Evolutionary conservation across 495 filamentous ascomycete species (phyloP).

Genomic region (Podospora conica): DNA sequence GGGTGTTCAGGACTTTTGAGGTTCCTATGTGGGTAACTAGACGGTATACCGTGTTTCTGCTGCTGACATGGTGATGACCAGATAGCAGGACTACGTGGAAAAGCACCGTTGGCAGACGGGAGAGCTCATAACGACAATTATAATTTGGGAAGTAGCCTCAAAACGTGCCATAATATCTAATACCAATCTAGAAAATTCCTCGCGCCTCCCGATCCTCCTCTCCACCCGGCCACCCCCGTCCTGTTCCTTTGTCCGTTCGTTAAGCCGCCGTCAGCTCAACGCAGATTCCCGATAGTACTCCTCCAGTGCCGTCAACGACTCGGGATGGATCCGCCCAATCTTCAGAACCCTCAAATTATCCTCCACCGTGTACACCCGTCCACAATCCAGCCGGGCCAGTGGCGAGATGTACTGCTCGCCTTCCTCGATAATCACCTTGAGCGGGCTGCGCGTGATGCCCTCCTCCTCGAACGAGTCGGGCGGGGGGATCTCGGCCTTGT

Average conservation of each 20-base stretch:
- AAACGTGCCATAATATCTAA: not conserved
- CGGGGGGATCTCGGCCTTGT: constrained; percentile 17
- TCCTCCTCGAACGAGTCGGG: constrained; percentile 22
- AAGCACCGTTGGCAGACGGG: no score
- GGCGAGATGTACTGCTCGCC: constrained; percentile 26
- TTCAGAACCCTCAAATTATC: constrained; percentile 27
- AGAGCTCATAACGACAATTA: not conserved
- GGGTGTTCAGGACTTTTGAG: constrained; percentile 74
- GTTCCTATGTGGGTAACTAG: no score
- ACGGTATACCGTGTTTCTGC: not conserved
- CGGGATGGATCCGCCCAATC: constrained; percentile 27
- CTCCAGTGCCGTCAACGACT: constrained; percentile 18
- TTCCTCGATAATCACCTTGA: constrained; percentile 30
- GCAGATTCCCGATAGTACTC: constrained; percentile 22
- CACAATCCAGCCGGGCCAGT: constrained; percentile 27
- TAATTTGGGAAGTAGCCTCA: not conserved
- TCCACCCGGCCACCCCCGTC: not conserved
- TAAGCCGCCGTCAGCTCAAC: not conserved
- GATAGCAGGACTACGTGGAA: no score
- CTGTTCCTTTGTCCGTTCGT: not conserved
- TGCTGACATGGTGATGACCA: not conserved
- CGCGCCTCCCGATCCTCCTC: no score
- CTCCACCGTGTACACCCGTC: constrained; percentile 31
- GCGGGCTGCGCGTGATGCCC: constrained; percentile 18
- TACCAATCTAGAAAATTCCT: not conserved